Conservation (phyloP, 1,284 basidiomycete genomes). For the Macrocystidia cucumis region DNA sequence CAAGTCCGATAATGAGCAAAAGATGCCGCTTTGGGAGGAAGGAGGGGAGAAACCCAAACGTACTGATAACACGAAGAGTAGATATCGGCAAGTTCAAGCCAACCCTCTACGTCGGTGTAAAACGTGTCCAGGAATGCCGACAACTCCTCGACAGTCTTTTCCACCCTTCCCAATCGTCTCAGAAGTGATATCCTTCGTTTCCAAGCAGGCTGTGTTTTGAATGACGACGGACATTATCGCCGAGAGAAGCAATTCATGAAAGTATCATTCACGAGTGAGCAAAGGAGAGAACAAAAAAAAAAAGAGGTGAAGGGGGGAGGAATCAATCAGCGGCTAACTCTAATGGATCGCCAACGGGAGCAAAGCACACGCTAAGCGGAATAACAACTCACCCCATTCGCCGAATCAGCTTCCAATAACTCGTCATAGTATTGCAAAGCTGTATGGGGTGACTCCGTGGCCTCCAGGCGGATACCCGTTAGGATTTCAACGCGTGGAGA, state of each 20-base stretch:
- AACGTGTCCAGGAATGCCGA: slow-evolving; percentile 85
- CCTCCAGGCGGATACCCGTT: slow-evolving; percentile 84
- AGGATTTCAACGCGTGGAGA: slow-evolving; percentile 82
- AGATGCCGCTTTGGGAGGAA: neutral
- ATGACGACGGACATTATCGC: neutral
- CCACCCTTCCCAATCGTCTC: slow-evolving; percentile 48
- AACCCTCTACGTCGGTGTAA: slow-evolving; percentile 88
- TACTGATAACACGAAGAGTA: slow-evolving; percentile 79
- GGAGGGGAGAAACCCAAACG: slow-evolving; percentile 17
- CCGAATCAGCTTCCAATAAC: slow-evolving; percentile 61
- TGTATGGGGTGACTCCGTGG: slow-evolving; percentile 51
- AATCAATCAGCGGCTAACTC: too few species aligned
- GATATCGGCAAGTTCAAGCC: slow-evolving; percentile 89
- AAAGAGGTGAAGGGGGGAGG: neutral
- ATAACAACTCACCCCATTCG: slow-evolving; percentile 63
- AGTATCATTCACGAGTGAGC: neutral
- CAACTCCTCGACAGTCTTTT: slow-evolving; percentile 70
- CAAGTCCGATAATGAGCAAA: neutral
- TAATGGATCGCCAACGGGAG: too few species aligned
- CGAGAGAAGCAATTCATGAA: slow-evolving; percentile 2
- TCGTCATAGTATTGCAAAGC: slow-evolving; percentile 67
- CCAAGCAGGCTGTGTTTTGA: slow-evolving; percentile 56
- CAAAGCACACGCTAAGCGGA: too few species aligned
- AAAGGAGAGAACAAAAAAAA: neutral
- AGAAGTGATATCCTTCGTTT: slow-evolving; percentile 79